phyloP scores from a whole-genome alignment of 75 land plant species.

The Chamaecyparis obtusa region DNA sequence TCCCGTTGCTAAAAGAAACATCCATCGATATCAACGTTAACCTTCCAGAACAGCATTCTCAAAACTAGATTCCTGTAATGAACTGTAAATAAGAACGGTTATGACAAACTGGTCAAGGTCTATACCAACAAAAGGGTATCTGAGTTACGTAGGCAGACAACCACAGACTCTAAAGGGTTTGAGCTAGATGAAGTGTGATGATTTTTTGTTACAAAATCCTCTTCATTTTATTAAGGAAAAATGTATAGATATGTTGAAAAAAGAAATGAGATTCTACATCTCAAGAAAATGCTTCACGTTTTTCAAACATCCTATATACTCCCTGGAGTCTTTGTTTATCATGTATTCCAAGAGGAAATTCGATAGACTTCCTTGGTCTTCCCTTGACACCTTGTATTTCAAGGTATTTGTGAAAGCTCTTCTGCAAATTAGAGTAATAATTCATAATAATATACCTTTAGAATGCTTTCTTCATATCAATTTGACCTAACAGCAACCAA shows the following conservation, averaged over 20 bases:
- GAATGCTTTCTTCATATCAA: too few species aligned
- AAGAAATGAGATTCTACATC: constrained; percentile 11
- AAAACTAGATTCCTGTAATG: too few species aligned
- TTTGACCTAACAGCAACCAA: too few species aligned
- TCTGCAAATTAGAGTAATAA: too few species aligned
- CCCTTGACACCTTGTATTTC: too few species aligned
- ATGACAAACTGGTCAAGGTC: neutral
- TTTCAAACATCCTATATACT: constrained; percentile 59
- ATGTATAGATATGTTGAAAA: neutral
- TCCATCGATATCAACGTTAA: neutral
- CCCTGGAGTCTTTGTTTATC: too few species aligned
- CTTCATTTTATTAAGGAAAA: neutral
- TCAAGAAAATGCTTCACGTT: constrained; percentile 52
- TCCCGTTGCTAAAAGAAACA: neutral
- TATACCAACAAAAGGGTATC: neutral
- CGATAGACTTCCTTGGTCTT: too few species aligned
- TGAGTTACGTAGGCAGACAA: neutral
- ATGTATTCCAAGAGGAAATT: too few species aligned
- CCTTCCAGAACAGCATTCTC: neutral
- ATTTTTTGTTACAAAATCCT: neutral
- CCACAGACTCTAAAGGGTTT: neutral
- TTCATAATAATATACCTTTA: too few species aligned
- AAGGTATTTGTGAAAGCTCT: too few species aligned
- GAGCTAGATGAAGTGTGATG: neutral
- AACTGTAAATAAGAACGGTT: neutral